Base-by-base conservation (phyloP, 2,329 filamentous ascomycete species). In the Nothomitra cinnamomea region DNA sequence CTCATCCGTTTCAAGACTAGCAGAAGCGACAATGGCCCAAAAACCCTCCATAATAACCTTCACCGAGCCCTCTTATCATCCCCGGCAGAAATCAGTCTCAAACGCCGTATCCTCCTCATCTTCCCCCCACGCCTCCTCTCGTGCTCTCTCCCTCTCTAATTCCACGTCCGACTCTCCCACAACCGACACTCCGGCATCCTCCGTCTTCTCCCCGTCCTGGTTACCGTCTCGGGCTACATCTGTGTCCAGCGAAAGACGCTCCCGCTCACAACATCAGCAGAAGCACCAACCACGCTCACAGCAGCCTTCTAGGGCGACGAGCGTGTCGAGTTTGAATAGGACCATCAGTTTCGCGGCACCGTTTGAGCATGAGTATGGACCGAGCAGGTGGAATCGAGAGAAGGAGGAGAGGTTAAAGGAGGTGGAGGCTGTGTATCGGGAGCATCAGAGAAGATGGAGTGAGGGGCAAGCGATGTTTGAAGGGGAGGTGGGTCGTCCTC, bases 401-500 rank as follows among this genome's bases (percentile, higher is more conserved):
- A 54, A 53, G 22, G 58, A 60, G 36, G 51, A 47, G 35, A 51
- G 58, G 32, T 43, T 60, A 10, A 17, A 43, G 10, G 47, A 55
- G 40, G 57, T 56, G 13, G 56, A 57, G 19, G 24, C 43, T 12
- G 35, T 57, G 42, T 51, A 58, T n/a, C 48, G 54, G 25, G 53
- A 51, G n/a, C 52, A 55, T 17, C 58, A 60, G 53, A 51, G 45
- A 35, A 50, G 55, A 13, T 60, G 58, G 58, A 57, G 54, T 32
- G 56, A 56, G 19, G 51, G 54, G 8, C 58, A 60, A 35, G 57
- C 59, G 36, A 42, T 56, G 7, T 60, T 56, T 55, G 53, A 59
- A 17, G 57, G 56, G 28, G 58, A 60, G 58, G 58, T 59, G 45
- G 12, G 56, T 55, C 17, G n/a, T n/a, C n/a, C n/a, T n/a, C n/a